phyloP scores from a whole-genome alignment of 176 grass and related monocot genomes.

The Carex cristatella region DNA sequence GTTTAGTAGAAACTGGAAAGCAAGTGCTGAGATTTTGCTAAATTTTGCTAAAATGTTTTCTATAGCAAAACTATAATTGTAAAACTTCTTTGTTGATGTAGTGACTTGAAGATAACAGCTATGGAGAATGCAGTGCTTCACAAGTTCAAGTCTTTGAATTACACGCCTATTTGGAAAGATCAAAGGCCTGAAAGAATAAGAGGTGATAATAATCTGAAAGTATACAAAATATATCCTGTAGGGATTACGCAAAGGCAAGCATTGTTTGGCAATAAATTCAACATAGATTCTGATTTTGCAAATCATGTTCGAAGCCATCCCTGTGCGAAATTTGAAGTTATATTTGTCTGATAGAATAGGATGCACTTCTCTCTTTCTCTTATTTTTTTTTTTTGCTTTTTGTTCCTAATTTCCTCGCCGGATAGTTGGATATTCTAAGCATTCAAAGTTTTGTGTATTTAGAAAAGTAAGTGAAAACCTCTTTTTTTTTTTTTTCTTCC shows the following conservation, averaged over 20 bases:
- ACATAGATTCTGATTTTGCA: constrained; percentile 50
- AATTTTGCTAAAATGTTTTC: neutral
- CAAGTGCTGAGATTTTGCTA: neutral
- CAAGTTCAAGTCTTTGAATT: constrained; percentile 62
- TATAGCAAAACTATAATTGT: neutral
- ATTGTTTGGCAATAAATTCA: constrained; percentile 54
- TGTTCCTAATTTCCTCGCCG: neutral
- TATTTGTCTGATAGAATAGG: constrained; percentile 58
- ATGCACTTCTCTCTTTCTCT: neutral
- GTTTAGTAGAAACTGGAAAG: neutral
- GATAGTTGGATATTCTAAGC: neutral
- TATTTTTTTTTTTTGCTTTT: neutral
- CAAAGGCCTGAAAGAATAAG: constrained; percentile 67
- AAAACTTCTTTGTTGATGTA: constrained; percentile 38
- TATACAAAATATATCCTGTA: constrained; percentile 76
- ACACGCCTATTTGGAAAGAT: constrained; percentile 75
- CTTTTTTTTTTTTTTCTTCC: neutral
- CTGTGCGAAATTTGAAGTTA: constrained; percentile 82
- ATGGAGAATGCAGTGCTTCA: constrained; percentile 46
- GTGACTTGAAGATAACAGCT: constrained; percentile 40
- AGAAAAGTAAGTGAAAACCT: neutral
- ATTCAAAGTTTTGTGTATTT: neutral
- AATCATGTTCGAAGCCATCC: constrained; percentile 59
- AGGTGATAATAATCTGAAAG: constrained; percentile 64
- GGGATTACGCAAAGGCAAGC: constrained; percentile 52